phyloP scores from a whole-genome alignment of 2,329 filamentous ascomycete genomes.

The Aureobasidium pullulans region DNA sequence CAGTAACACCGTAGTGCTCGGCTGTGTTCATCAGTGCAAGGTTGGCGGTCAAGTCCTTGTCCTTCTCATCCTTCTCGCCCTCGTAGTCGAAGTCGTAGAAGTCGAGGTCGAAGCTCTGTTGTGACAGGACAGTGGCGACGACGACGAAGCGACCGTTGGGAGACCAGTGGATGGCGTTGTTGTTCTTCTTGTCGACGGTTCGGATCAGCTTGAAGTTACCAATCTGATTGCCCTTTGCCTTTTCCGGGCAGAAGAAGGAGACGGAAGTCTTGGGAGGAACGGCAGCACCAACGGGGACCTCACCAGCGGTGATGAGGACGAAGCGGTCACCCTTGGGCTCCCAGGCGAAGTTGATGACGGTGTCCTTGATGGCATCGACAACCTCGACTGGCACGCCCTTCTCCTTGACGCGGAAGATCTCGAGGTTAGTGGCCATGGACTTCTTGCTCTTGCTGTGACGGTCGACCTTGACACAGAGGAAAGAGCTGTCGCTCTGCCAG shows the following conservation, averaged over 20 bases:
- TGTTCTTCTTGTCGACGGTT: slow-evolving; percentile 98
- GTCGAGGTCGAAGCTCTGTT: slow-evolving; percentile 90
- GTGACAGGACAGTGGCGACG: slow-evolving; percentile 84
- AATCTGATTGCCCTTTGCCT: slow-evolving; percentile 69
- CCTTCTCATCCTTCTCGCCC: slow-evolving; percentile 85
- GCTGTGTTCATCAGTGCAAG: slow-evolving; percentile 87
- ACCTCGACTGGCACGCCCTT: slow-evolving; percentile 98
- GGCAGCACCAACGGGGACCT: slow-evolving; percentile 68
- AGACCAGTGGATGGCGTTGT: slow-evolving; percentile 99
- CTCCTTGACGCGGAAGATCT: slow-evolving; percentile 95
- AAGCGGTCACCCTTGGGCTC: slow-evolving; percentile 97
- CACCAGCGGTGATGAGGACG: slow-evolving; percentile 90
- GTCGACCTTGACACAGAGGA: slow-evolving; percentile 97
- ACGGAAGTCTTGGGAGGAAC: slow-evolving; percentile 91
- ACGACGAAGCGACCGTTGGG: slow-evolving; percentile 92
- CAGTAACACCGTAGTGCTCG: slow-evolving; percentile 96
- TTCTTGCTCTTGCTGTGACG: slow-evolving; percentile 99
- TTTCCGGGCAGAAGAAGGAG: slow-evolving; percentile 94
- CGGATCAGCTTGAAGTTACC: slow-evolving; percentile 96
- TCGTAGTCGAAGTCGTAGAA: slow-evolving; percentile 98
- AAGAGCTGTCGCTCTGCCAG: slow-evolving; percentile 92
- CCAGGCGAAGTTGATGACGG: slow-evolving; percentile 99
- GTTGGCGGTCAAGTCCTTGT: slow-evolving; percentile 92
- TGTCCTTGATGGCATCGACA: slow-evolving; percentile 95
- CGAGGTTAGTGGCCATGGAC: slow-evolving; percentile 89